These are phyloP conservation scores for Aspergillus sclerotiicarbonarius DNA, from an alignment of 495 filamentous ascomycete species.

Conservation along the genomic window DNA sequence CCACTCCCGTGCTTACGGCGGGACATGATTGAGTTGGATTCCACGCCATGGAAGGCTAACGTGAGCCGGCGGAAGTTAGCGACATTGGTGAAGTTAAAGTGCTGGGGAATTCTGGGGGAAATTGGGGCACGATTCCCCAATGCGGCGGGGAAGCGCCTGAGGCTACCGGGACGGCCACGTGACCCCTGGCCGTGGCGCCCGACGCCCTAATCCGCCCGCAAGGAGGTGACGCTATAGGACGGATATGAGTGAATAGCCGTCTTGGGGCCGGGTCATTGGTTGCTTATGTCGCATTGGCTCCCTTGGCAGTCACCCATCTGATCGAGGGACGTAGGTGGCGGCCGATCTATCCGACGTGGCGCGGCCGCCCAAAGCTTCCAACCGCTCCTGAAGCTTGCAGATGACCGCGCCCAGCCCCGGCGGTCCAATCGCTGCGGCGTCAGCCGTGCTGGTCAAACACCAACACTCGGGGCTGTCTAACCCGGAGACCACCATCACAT, in stretches of 20 bases:
- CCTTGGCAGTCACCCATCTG: neutral
- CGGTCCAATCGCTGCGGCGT: neutral
- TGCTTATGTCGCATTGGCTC: constrained; percentile 1
- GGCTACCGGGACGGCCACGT: neutral
- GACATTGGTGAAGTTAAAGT: neutral
- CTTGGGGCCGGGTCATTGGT: neutral
- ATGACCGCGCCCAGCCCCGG: neutral
- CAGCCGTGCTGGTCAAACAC: neutral
- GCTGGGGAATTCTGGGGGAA: neutral
- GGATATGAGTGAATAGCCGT: neutral
- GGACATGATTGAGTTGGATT: neutral
- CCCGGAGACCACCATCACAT: no score
- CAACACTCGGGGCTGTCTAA: no score
- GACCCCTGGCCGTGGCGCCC: neutral
- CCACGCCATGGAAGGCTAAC: neutral
- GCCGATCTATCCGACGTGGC: neutral
- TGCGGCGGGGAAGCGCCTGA: neutral
- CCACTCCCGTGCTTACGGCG: neutral
- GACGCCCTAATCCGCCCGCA: neutral
- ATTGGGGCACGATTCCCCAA: neutral
- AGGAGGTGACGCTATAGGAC: no score
- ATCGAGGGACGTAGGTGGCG: neutral
- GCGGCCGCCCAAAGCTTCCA: neutral
- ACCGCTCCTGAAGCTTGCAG: neutral
- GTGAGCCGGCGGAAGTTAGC: neutral